These are phyloP conservation scores for Pterocarpus macrocarpus DNA, from an alignment of 306 rosid genomes.

Conservation along the genomic window DNA sequence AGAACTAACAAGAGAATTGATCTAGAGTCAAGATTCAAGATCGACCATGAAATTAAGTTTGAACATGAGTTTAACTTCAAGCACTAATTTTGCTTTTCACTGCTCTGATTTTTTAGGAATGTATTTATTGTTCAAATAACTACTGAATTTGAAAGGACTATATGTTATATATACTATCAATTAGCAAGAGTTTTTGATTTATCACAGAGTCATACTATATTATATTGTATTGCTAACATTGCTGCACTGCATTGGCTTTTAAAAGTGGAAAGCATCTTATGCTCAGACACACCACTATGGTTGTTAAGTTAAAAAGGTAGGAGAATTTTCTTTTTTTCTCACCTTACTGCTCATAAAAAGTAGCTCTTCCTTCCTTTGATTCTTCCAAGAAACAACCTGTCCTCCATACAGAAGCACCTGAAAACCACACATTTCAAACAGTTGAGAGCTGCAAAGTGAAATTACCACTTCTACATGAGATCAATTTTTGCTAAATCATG, in stretches of 20 bases:
- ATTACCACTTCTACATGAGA: conserved; percentile 11
- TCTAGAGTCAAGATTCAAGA: background rate
- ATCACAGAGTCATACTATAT: conserved; percentile 20
- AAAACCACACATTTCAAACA: conserved; percentile 43
- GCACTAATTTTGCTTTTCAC: background rate
- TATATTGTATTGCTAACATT: background rate
- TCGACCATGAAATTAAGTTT: background rate
- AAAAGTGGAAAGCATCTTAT: conserved; percentile 4
- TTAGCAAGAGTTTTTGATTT: background rate
- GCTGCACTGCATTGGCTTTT: conserved; percentile 6
- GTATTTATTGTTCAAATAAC: conserved; percentile 23
- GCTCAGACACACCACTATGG: background rate
- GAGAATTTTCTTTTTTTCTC: conserved; percentile 22
- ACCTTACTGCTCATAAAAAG: conserved; percentile 85
- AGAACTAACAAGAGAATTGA: background rate
- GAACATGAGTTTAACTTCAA: background rate
- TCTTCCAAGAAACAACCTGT: conserved; percentile 84
- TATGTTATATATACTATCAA: background rate
- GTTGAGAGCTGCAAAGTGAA: conserved; percentile 22
- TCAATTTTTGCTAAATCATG: background rate
- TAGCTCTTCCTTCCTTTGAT: conserved; percentile 74
- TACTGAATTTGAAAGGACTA: background rate
- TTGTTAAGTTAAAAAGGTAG: background rate
- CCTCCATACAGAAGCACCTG: conserved; percentile 86
- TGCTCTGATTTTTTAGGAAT: background rate